phyloP scores from a whole-genome alignment of 1,284 basidiomycete genomes.

The Farysia itapuensis region DNA sequence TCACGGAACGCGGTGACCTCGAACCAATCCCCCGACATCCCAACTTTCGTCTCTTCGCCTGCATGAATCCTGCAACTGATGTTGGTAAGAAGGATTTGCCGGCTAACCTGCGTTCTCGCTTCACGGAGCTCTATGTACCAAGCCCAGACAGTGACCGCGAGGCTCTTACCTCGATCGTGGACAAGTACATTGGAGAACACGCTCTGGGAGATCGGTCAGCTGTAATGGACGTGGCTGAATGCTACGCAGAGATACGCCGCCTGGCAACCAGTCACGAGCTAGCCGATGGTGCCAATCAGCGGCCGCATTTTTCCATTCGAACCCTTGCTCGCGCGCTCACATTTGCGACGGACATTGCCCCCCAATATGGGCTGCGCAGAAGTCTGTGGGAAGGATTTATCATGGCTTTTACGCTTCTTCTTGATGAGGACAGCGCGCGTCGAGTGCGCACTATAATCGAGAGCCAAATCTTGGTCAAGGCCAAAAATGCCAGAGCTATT shows the following conservation, averaged over 20 bases:
- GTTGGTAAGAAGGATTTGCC: constrained; percentile 97
- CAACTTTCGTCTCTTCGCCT: constrained; percentile 94
- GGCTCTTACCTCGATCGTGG: constrained; percentile 82
- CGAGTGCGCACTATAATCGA: constrained; percentile 73
- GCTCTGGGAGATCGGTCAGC: constrained; percentile 83
- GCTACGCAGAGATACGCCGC: constrained; percentile 81
- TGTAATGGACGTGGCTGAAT: constrained; percentile 87
- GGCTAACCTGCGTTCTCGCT: constrained; percentile 82
- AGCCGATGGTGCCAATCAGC: constrained; percentile 88
- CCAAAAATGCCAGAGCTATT: constrained; percentile 68
- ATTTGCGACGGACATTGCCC: constrained; percentile 81
- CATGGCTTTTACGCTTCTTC: constrained; percentile 96
- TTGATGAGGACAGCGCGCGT: constrained; percentile 75
- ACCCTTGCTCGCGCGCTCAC: constrained; percentile 88
- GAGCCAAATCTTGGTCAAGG: constrained; percentile 77
- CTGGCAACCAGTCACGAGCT: constrained; percentile 78
- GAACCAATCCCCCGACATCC: constrained; percentile 88
- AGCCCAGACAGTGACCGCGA: constrained; percentile 90
- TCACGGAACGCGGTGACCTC: constrained; percentile 90
- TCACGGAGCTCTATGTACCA: constrained; percentile 93
- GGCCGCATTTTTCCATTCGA: constrained; percentile 97
- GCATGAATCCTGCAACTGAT: constrained; percentile 99
- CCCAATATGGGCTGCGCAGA: constrained; percentile 73
- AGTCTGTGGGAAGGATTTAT: constrained; percentile 93
- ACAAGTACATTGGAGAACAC: constrained; percentile 83